These are phyloP conservation scores for Lepidium africanum DNA, from an alignment of 345 rosid species.

Conservation along the genomic window DNA sequence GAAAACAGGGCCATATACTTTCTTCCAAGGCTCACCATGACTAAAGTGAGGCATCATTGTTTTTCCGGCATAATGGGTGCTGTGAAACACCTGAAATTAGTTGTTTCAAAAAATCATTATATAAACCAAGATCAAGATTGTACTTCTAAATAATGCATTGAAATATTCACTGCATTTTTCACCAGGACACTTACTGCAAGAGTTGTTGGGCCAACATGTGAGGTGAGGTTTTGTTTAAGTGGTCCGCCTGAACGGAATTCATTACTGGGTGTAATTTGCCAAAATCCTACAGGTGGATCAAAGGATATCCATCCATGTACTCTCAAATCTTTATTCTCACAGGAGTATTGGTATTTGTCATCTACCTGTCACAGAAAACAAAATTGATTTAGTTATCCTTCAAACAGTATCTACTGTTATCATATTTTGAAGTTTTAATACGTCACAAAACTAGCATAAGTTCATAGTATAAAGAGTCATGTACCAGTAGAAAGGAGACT, in stretches of 20 bases:
- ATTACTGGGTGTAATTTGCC: conserved; percentile 92
- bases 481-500: not conserved
- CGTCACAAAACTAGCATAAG: not conserved
- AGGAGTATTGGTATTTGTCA: conserved; percentile 92
- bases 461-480: not conserved
- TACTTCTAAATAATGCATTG: not conserved
- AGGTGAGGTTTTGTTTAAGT: conserved; percentile 80
- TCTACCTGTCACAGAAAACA: conserved; percentile 55
- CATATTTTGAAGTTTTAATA: not conserved
- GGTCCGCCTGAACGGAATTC: conserved; percentile 97
- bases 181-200: conserved; percentile 56
- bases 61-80: conserved; percentile 77
- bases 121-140: not conserved
- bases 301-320: conserved; percentile 96
- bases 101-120: not conserved
- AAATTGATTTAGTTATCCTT: not conserved
- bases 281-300: conserved; percentile 81
- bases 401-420: not conserved
- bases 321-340: conserved; percentile 64
- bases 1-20: conserved; percentile 91
- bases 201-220: conserved; percentile 89
- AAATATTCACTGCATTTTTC: not conserved
- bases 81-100: conserved; percentile 61
- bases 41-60: conserved; percentile 51
- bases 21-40: conserved; percentile 79